Percentiles rank a stretch among this genome's conserved stretches.
These are phyloP conservation scores for Colletotrichum nymphaeae DNA, from an alignment of 2,329 filamentous ascomycete genomes.

Conservation along the genomic window DNA sequence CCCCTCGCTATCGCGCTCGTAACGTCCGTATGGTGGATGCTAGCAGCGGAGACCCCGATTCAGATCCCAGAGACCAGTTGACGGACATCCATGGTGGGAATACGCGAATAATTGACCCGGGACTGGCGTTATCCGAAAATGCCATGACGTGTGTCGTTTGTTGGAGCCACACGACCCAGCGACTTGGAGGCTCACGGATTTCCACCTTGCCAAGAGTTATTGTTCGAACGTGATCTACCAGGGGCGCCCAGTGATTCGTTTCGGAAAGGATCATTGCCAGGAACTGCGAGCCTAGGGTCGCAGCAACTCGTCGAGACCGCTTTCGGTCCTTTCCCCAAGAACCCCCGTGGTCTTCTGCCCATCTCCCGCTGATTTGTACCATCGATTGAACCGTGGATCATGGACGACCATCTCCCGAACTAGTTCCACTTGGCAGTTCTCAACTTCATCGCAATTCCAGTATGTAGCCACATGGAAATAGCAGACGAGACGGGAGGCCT, in stretches of 20 bases:
- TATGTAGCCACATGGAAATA: not conserved
- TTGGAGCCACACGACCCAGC: not conserved
- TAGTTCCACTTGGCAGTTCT: not conserved
- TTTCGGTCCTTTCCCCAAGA: not conserved
- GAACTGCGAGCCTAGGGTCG: not conserved
- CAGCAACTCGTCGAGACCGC: not conserved
- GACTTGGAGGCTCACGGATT: not conserved
- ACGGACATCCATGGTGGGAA: not conserved
- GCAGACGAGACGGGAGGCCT: not conserved
- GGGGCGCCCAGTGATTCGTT: not conserved
- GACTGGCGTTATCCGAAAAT: not conserved
- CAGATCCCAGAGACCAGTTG: not conserved
- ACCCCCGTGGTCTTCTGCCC: not conserved
- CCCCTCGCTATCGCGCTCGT: slow-evolving; percentile 10
- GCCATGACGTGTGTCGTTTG: slow-evolving; percentile 8
- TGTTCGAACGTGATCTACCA: slow-evolving; percentile 20
- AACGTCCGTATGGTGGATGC: not conserved
- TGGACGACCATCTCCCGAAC: not conserved
- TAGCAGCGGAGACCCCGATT: not conserved
- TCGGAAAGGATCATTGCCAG: not conserved
- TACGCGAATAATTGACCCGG: not conserved
- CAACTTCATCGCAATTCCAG: not conserved
- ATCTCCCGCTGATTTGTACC: slow-evolving; percentile 5
- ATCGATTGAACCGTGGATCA: not conserved
- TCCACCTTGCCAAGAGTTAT: slow-evolving; percentile 14